These are phyloP conservation scores for Hypoxylon sp. DNA, from an alignment of 2,329 filamentous ascomycete species.

Conservation along the genomic window DNA sequence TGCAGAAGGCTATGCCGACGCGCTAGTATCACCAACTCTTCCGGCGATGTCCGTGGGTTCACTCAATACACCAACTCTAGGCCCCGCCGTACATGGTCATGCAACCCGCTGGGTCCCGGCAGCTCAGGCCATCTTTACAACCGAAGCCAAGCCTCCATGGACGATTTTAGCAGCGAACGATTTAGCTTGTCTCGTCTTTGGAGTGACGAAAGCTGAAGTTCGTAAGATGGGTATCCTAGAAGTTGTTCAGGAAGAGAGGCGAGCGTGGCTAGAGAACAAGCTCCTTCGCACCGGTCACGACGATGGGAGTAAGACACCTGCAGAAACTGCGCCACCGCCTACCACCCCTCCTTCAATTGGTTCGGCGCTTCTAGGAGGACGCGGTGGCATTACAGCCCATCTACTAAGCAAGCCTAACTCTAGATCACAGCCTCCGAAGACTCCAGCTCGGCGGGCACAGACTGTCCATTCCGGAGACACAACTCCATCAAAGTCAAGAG, in stretches of 20 bases:
- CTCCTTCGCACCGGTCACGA: constrained; percentile 75
- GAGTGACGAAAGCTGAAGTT: constrained; percentile 96
- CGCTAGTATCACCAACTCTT: constrained; percentile 62
- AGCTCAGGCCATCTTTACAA: constrained; percentile 97
- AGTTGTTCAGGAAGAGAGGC: constrained; percentile 90
- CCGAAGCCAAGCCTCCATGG: constrained; percentile 91
- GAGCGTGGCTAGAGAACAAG: constrained; percentile 91
- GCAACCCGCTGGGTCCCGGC: constrained; percentile 91
- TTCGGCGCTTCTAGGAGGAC: constrained; percentile 75
- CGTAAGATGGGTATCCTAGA: constrained; percentile 95
- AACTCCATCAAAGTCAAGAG: constrained; percentile 69
- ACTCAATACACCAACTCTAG: constrained; percentile 63
- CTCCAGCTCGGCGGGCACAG: constrained; percentile 73
- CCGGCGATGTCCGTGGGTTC: constrained; percentile 59
- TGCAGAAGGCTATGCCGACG: constrained; percentile 53
- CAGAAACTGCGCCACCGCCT: constrained; percentile 57
- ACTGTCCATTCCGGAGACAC: constrained; percentile 72
- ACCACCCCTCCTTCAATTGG: constrained; percentile 59
- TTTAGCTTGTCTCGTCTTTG: constrained; percentile 96
- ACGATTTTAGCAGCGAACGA: constrained; percentile 98
- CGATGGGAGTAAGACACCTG: constrained; percentile 58
- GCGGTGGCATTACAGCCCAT: constrained; percentile 85
- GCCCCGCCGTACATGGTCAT: constrained; percentile 83
- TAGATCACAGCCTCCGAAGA: constrained; percentile 68
- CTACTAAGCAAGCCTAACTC: constrained; percentile 86